These are phyloP conservation scores for Amaranthus palmeri DNA, from an alignment of 148 eudicot genomes.

Conservation along the genomic window DNA sequence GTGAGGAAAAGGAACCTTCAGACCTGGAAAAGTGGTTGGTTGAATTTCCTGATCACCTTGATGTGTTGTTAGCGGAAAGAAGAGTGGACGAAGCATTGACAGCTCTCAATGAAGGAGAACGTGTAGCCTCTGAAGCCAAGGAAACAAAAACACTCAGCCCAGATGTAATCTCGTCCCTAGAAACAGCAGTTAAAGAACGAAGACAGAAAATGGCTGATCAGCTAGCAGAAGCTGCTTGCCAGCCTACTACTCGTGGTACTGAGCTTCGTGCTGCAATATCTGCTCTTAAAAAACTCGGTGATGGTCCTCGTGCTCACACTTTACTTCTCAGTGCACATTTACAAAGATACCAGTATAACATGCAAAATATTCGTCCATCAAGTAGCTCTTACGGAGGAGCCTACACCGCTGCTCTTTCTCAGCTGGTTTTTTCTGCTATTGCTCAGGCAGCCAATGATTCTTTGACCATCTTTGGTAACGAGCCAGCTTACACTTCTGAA, in stretches of 20 bases:
- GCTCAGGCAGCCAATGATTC: constrained; percentile 92
- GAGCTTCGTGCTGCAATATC: constrained; percentile 88
- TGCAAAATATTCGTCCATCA: constrained; percentile 94
- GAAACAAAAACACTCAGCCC: constrained; percentile 57
- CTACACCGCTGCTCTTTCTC: constrained; percentile 96
- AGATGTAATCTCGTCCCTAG: constrained; percentile 48
- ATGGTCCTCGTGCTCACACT: constrained; percentile 91
- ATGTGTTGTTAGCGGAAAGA: constrained; percentile 91
- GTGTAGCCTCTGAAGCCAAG: constrained; percentile 67
- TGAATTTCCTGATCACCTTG: constrained; percentile 94
- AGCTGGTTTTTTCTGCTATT: constrained; percentile 89
- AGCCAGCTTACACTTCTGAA: constrained; percentile 86
- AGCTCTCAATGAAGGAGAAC: constrained; percentile 82
- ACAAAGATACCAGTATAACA: constrained; percentile 77
- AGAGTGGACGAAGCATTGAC: constrained; percentile 84
- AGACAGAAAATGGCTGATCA: constrained; percentile 92
- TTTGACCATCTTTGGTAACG: constrained; percentile 67
- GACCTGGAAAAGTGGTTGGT: constrained; percentile 70
- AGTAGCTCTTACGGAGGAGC: constrained; percentile 99
- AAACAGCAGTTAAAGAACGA: constrained; percentile 59
- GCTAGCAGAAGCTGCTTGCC: constrained; percentile 95
- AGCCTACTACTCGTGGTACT: constrained; percentile 87
- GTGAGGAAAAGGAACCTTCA: constrained; percentile 59
- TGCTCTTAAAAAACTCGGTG: constrained; percentile 94
- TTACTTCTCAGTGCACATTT: constrained; percentile 87